Evolutionary conservation across 805 yeast genomes (phyloP).

Genomic region (Kodamaea kaohsiungensis): DNA sequence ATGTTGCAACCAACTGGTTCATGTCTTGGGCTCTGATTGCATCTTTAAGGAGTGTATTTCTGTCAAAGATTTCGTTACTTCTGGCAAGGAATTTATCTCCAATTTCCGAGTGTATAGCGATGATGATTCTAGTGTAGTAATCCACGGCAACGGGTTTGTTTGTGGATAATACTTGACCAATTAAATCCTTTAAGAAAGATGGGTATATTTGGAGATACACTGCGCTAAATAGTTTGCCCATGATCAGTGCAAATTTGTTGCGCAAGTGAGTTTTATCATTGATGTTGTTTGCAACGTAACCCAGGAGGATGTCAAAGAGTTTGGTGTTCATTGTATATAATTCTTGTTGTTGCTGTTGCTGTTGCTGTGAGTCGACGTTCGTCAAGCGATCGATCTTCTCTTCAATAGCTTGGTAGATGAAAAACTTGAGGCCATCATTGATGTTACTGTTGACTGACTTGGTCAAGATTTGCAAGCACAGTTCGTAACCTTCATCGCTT

Average conservation of each 20-base stretch:
- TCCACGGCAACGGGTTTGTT: conserved; percentile 48
- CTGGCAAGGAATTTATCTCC: conserved; percentile 87
- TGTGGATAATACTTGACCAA: conserved; percentile 19
- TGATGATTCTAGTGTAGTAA: conserved; percentile 70
- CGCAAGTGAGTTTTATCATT: conserved; percentile 32
- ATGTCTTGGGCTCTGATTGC: conserved; percentile 77
- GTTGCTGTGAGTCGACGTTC: conserved; percentile 36
- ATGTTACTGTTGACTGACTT: conserved; percentile 23
- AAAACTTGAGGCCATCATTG: conserved; percentile 61
- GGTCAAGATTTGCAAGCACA: conserved; percentile 50
- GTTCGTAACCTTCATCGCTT: conserved; percentile 56
- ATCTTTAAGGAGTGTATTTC: conserved; percentile 78
- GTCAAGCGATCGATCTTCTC: conserved; percentile 48
- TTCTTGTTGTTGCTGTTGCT: not conserved
- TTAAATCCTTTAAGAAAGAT: conserved; percentile 33
- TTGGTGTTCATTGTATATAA: conserved; percentile 46
- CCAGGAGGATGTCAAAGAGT: conserved; percentile 47
- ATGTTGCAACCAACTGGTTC: conserved; percentile 58
- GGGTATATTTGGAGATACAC: conserved; percentile 37
- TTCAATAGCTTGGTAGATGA: conserved; percentile 69
- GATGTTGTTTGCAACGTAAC: conserved; percentile 10
- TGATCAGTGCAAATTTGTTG: conserved; percentile 37
- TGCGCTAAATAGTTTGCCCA: conserved; percentile 36
- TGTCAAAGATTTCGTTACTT: conserved; percentile 58
- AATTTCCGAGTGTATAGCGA: conserved; percentile 83